Percentiles rank a stretch among this genome's conserved stretches.
phyloP scores from a whole-genome alignment of 192 early-diverging fungal species.

The Ramicandelaber brevisporus region DNA sequence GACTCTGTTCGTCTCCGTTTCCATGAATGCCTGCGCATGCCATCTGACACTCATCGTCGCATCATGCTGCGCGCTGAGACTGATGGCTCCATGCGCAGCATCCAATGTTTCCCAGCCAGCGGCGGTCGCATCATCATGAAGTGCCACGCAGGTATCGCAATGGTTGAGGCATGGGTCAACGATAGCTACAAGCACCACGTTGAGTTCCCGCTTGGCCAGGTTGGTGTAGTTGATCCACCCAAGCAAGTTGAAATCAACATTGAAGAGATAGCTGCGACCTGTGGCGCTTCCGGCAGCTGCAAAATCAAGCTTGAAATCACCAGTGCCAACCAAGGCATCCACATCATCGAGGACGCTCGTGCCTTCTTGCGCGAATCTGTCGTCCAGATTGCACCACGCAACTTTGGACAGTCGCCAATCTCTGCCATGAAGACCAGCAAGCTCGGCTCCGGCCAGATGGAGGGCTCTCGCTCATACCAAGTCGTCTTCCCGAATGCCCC shows the following conservation, averaged over 20 bases:
- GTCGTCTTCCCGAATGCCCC: constrained; percentile 7
- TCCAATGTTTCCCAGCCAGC: constrained; percentile 9
- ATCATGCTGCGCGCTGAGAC: constrained; percentile 10
- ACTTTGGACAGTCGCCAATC: too few relatives aligned
- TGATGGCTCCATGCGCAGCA: constrained; percentile 4
- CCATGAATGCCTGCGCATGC: constrained; percentile 27
- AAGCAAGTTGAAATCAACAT: constrained; percentile 2
- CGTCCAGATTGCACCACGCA: constrained; percentile 6
- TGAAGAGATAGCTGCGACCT: constrained; percentile 7
- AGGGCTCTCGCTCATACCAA: constrained; percentile 6
- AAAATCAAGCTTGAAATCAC: constrained; percentile 11
- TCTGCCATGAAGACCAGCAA: constrained; percentile 5
- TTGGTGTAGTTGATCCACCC: constrained; percentile 6
- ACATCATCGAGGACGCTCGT: constrained; percentile 5
- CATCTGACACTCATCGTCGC: constrained; percentile 6
- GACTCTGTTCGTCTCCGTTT: constrained; percentile 28
- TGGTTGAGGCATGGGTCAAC: constrained; percentile 27
- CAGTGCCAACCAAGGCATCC: constrained; percentile 6
- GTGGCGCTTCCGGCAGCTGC: constrained; percentile 7
- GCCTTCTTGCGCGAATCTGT: constrained; percentile 1
- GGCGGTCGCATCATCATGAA: constrained; percentile 10
- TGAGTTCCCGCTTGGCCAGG: constrained; percentile 21
- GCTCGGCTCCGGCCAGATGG: constrained; percentile 15
- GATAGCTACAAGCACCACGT: constrained; percentile 16
- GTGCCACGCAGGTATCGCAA: constrained; percentile 19